A percentile compares a stretch with the other conserved stretches of the same genome.
phyloP scores from a whole-genome alignment of 805 yeast genomes.

The Scheffersomyces lignosus region DNA sequence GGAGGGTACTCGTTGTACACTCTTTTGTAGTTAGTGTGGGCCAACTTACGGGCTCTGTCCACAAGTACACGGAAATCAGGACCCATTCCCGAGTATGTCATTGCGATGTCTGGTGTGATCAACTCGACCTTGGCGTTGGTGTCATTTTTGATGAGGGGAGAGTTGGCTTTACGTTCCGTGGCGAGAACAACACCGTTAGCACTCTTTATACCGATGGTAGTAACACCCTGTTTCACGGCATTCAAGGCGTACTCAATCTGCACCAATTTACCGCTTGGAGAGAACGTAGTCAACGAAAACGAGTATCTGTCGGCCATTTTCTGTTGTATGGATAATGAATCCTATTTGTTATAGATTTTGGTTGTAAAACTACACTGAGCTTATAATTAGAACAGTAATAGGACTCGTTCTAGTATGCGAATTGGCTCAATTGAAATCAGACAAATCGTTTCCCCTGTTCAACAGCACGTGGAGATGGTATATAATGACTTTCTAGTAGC shows the following conservation, averaged over 20 bases:
- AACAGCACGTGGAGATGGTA: too few species aligned
- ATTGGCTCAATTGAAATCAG: too few species aligned
- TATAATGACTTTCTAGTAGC: too few species aligned
- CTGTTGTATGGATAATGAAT: constrained; percentile 2
- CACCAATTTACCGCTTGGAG: constrained; percentile 97
- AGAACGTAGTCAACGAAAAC: constrained; percentile 93
- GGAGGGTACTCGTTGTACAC: constrained; percentile 97
- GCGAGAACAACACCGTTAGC: constrained; percentile 96
- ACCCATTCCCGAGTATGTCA: constrained; percentile 98
- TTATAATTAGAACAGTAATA: too few species aligned
- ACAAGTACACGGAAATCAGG: constrained; percentile 95
- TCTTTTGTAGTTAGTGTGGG: constrained; percentile 91
- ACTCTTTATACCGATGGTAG: constrained; percentile 90
- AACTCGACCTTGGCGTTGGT: constrained; percentile 74
- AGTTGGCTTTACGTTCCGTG: constrained; percentile 87
- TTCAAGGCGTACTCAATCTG: constrained; percentile 97
- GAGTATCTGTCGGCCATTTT: constrained; percentile 97
- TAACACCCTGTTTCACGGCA: constrained; percentile 97
- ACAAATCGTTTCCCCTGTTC: too few species aligned
- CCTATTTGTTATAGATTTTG: background rate
- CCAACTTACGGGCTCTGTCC: constrained; percentile 89
- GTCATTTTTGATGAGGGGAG: constrained; percentile 73
- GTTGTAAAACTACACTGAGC: too few species aligned
- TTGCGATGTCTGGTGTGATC: constrained; percentile 93
- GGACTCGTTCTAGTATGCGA: too few species aligned